Percentiles rank a stretch among this genome's conserved stretches.
phyloP scores from a whole-genome alignment of 2,329 filamentous ascomycete species.

The Colletotrichum caudatum region DNA sequence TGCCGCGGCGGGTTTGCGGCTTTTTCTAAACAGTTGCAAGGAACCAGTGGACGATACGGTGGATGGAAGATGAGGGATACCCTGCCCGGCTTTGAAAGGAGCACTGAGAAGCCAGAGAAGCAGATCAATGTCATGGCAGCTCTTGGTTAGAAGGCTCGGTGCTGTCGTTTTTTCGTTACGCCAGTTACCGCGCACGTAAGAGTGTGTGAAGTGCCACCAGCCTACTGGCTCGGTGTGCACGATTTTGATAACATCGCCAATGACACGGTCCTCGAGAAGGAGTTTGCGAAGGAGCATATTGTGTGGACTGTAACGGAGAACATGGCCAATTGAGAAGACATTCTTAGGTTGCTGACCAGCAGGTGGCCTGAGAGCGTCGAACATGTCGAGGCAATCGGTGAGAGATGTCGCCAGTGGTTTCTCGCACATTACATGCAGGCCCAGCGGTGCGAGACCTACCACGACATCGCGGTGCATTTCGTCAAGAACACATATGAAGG shows the following conservation, averaged over 20 bases:
- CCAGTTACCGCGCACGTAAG: constrained; percentile 95
- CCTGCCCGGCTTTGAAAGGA: constrained; percentile 63
- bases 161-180: constrained; percentile 81
- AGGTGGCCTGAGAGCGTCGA: constrained; percentile 62
- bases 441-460: constrained; percentile 75
- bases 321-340: constrained; percentile 93
- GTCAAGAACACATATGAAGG: constrained; percentile 79
- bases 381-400: constrained; percentile 82
- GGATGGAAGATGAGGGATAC: constrained; percentile 77
- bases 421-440: constrained; percentile 91
- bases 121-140: constrained; percentile 95
- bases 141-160: constrained; percentile 90
- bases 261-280: constrained; percentile 77
- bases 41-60: constrained; percentile 81
- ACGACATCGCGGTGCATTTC: constrained; percentile 89
- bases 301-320: constrained; percentile 92
- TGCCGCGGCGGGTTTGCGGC: constrained; percentile 80
- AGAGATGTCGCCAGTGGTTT: constrained; percentile 90
- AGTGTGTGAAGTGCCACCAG: constrained; percentile 95
- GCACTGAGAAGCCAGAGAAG: constrained; percentile 91
- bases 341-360: constrained; percentile 43
- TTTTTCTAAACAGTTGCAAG: constrained; percentile 81
- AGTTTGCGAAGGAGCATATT: constrained; percentile 87
- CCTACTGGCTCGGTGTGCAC: constrained; percentile 96
- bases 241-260: constrained; percentile 87